Evolutionary conservation across 345 rosid genomes (phyloP), one percentile per base, ranked within the genome.

Genomic region (Eutrema heterophyllum): DNA sequence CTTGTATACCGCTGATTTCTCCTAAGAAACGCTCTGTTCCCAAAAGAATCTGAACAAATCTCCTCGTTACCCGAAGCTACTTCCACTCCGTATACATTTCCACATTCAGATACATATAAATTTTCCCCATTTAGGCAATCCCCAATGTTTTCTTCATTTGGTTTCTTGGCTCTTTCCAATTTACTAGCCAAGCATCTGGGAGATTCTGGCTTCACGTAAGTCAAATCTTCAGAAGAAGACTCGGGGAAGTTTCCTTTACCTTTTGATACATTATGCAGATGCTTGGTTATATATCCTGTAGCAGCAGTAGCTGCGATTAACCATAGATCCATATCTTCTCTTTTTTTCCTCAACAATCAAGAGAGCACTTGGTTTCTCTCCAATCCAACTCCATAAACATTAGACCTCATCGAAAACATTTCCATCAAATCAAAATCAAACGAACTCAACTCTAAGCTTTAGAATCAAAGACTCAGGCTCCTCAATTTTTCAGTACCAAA

Each of bases 291-390:
- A 65, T 81, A 87, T 67, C 92, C 93, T 18, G 89, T 88, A 36
- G 92, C 91, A 27, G 96, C 93, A 0, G 89, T 88, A 5, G 86
- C 97, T 60, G 81, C 90, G 64, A 88, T 78, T 63, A 84, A 75
- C 97, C 88, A 90, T n/a, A 79, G 70, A 71, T 87, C 98, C 98
- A 90, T 93, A 50, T 75, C 58, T 7, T 18, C 75, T 54, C 26
- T 64, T 48, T 39, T 3, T 30, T 4, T 21, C 46, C 41, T 27
- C 59, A 53, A 43, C 15, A 74, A 67, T 67, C 62, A 66, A 18
- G 53, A 67, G 12, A 30, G 1, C 10, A 49, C 44, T 40, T 12
- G 52, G 16, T 57, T 29, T 30, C 16, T 74, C 59, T 39, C 30
- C 26, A 67, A 15, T 38, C 54, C 78, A 73, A 43, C 21, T 56